Evolutionary conservation across 2,329 filamentous ascomycete species (phyloP).

Genomic region (Ophiocordyceps australis): DNA sequence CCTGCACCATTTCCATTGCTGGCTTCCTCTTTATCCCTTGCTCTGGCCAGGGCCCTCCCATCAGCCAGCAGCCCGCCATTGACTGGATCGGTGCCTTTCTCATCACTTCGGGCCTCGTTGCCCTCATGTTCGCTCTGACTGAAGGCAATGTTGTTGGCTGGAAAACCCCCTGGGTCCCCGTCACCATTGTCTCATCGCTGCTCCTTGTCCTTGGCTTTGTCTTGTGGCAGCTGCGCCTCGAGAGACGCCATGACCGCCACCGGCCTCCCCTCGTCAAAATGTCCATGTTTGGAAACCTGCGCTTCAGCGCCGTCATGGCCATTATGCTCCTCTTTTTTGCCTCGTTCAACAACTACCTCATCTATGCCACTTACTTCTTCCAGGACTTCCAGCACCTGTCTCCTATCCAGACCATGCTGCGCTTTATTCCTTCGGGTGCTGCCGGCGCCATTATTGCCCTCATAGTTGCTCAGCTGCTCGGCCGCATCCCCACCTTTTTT

Average conservation of each 20-base stretch:
- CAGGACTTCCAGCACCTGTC: slow-evolving; percentile 46
- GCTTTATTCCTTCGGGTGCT: slow-evolving; percentile 49
- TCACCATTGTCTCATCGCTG: slow-evolving; percentile 38
- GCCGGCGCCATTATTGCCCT: slow-evolving; percentile 38
- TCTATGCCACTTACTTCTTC: slow-evolving; percentile 53
- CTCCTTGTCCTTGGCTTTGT: slow-evolving; percentile 37
- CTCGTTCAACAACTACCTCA: slow-evolving; percentile 48
- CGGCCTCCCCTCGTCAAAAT: slow-evolving; percentile 44
- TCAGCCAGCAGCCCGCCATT: slow-evolving; percentile 44
- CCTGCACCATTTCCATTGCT: slow-evolving; percentile 33
- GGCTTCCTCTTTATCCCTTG: slow-evolving; percentile 42
- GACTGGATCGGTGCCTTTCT: slow-evolving; percentile 51
- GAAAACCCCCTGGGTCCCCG: slow-evolving; percentile 41
- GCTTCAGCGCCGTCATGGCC: slow-evolving; percentile 43
- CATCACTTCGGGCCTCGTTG: slow-evolving; percentile 42
- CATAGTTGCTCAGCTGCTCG: slow-evolving; percentile 34
- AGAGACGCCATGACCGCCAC: slow-evolving; percentile 6
- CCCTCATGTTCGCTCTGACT: slow-evolving; percentile 47
- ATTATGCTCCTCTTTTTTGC: slow-evolving; percentile 51
- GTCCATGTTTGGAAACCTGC: slow-evolving; percentile 39
- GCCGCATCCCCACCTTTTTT: slow-evolving; percentile 36
- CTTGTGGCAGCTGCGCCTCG: slow-evolving; percentile 35
- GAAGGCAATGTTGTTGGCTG: slow-evolving; percentile 55
- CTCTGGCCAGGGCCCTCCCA: slow-evolving; percentile 17
- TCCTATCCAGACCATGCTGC: slow-evolving; percentile 47